Evolutionary conservation across 148 eudicot genomes (phyloP).

Genomic region (Simmondsia chinensis): DNA sequence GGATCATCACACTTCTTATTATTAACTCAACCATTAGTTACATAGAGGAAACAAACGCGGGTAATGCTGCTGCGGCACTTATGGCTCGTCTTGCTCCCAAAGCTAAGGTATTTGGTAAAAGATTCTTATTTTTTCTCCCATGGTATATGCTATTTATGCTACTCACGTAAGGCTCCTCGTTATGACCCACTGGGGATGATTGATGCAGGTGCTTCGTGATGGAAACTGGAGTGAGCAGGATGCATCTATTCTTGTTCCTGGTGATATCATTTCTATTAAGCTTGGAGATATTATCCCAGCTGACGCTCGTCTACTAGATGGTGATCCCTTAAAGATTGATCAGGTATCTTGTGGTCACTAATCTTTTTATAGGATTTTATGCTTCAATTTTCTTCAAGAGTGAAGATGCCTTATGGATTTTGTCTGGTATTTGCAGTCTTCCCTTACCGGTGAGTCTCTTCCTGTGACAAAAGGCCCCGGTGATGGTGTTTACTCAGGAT

Average conservation of each 20-base stretch:
- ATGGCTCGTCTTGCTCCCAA: conserved; percentile 41
- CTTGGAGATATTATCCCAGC: conserved; percentile 57
- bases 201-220: conserved; percentile 51
- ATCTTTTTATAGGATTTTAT: no score
- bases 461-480: conserved; percentile 39
- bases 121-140: neutral
- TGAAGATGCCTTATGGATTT: neutral
- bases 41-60: conserved; percentile 39
- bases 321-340: conserved; percentile 54
- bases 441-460: conserved; percentile 50
- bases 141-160: neutral
- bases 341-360: conserved; percentile 20
- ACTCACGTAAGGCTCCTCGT: no score
- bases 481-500: conserved; percentile 44
- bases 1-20: conserved; percentile 31
- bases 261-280: conserved; percentile 45
- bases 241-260: conserved; percentile 45
- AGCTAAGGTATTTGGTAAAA: conserved; percentile 20
- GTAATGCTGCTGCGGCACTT: conserved; percentile 39
- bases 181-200: no score
- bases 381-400: no score
- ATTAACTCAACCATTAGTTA: conserved; percentile 44
- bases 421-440: conserved; percentile 28
- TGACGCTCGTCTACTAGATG: conserved; percentile 54
- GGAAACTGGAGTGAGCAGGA: conserved; percentile 51